phyloP scores from a whole-genome alignment of 345 rosid species.

The Syzygium oleosum region DNA sequence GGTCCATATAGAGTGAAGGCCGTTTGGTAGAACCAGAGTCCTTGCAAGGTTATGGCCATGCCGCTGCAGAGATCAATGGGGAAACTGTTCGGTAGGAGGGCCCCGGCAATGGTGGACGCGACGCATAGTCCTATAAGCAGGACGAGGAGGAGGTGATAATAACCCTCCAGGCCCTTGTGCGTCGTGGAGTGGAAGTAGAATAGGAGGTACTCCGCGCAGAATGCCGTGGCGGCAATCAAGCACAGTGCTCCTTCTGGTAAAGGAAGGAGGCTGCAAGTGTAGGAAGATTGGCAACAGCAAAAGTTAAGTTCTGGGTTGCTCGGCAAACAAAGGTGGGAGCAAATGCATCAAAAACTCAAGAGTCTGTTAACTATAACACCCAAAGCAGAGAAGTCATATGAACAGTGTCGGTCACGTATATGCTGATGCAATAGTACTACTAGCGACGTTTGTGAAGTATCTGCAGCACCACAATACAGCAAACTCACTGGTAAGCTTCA shows the following conservation, averaged over 20 bases:
- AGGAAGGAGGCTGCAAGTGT: constrained; percentile 39
- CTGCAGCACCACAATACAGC: neutral
- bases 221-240: constrained; percentile 70
- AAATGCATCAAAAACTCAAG: neutral
- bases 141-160: constrained; percentile 89
- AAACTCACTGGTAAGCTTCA: neutral
- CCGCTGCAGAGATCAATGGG: constrained; percentile 66
- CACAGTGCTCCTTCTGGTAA: constrained; percentile 75
- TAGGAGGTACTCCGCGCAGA: constrained; percentile 70
- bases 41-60: constrained; percentile 81
- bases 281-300: neutral
- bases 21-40: constrained; percentile 97
- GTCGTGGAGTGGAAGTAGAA: constrained; percentile 94
- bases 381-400: neutral
- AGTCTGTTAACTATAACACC: neutral
- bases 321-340: neutral
- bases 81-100: constrained; percentile 70
- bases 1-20: constrained; percentile 93
- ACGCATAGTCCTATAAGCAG: constrained; percentile 67
- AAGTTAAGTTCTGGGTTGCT: neutral
- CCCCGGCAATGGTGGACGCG: constrained; percentile 56
- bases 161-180: constrained; percentile 94
- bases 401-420: neutral
- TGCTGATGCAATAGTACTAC: neutral
- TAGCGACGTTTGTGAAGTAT: neutral